phyloP scores from a whole-genome alignment of 2,329 filamentous ascomycete species.

The Chaetomiaceae sp. region DNA sequence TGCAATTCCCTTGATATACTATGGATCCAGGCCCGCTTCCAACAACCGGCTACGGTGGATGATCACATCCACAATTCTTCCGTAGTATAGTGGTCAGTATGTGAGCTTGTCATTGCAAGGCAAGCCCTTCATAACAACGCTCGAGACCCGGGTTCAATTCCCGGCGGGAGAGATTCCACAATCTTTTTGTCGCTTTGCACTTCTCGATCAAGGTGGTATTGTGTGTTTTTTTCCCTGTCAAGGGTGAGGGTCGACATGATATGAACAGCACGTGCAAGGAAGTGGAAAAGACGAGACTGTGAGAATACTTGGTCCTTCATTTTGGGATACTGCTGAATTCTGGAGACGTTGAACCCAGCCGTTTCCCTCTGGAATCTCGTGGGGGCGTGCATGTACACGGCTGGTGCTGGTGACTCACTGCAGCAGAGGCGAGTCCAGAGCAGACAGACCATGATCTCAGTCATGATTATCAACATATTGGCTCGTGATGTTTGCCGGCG shows the following conservation, averaged over 20 bases:
- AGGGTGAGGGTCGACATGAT: no score
- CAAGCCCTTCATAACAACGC: slow-evolving; percentile 5
- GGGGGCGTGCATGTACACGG: no score
- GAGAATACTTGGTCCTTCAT: no score
- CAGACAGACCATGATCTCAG: not conserved
- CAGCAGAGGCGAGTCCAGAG: no score
- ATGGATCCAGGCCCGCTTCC: not conserved
- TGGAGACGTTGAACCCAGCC: no score
- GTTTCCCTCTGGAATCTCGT: no score
- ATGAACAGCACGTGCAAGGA: no score
- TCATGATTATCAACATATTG: not conserved
- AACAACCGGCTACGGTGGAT: slow-evolving; percentile 18
- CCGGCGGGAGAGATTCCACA: slow-evolving; percentile 20
- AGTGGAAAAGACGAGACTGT: no score
- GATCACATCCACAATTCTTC: slow-evolving; percentile 19
- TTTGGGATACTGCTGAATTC: no score
- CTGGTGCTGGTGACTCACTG: no score
- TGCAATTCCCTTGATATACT: slow-evolving; percentile 4
- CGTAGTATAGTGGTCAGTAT: slow-evolving; percentile 25
- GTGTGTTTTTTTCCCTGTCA: not conserved
- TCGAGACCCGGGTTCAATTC: slow-evolving; percentile 25
- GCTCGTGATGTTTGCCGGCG: not conserved
- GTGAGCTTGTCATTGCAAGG: slow-evolving; percentile 19
- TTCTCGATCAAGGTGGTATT: not conserved
- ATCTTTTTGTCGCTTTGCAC: not conserved